A percentile compares a stretch with the other conserved stretches of the same genome.
phyloP scores from a whole-genome alignment of 257 asterid genomes.

The Plectranthus barbatus region DNA sequence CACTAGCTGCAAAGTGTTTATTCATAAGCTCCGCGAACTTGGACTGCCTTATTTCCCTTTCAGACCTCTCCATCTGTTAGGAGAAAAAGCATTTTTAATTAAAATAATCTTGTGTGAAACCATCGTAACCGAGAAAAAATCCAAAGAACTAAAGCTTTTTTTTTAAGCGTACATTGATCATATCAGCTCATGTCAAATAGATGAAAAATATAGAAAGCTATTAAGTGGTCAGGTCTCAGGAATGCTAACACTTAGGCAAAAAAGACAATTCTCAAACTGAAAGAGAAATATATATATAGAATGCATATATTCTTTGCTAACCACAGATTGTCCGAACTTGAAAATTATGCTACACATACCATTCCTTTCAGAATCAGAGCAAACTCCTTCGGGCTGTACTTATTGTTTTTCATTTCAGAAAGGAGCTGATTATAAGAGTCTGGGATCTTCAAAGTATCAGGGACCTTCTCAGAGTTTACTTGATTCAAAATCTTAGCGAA shows the following conservation, averaged over 20 bases:
- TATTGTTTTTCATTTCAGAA: conserved; percentile 81
- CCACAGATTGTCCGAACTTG: not conserved
- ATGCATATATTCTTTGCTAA: not conserved
- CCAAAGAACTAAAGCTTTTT: not conserved
- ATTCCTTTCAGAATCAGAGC: conserved; percentile 91
- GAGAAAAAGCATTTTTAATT: not conserved
- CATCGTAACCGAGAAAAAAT: not conserved
- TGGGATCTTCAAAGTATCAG: conserved; percentile 73
- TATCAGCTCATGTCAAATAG: conserved; percentile 3
- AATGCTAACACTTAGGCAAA: not conserved
- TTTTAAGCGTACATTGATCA: not conserved
- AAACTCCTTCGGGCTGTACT: conserved; percentile 76
- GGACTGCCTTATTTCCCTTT: conserved; percentile 59
- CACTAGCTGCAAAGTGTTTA: conserved; percentile 72
- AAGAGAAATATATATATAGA: not conserved
- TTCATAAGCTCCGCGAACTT: conserved; percentile 63
- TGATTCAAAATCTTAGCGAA: conserved; percentile 83
- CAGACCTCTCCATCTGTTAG: conserved; percentile 51
- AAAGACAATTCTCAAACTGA: not conserved
- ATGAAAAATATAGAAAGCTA: not conserved
- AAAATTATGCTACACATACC: conserved; percentile 38
- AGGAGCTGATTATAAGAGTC: conserved; percentile 86
- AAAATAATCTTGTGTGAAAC: not conserved
- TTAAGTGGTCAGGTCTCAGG: not conserved
- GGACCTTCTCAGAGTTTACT: conserved; percentile 86